Evolutionary conservation across 805 yeast species (phyloP).

Genomic region (Hanseniaspora thailandica): DNA sequence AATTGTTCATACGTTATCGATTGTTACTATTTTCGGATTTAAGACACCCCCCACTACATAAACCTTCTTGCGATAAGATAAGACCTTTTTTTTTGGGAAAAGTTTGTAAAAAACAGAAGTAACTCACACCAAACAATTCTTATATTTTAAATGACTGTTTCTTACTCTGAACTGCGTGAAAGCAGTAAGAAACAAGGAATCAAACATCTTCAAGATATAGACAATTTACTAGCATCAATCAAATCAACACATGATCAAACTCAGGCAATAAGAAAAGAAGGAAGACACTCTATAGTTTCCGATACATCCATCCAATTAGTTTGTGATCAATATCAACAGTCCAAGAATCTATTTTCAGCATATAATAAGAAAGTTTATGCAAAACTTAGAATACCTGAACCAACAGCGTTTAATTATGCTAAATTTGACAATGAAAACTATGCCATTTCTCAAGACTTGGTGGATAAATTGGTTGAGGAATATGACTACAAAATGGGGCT

Average conservation of each 20-base stretch:
- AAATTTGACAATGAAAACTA: neutral
- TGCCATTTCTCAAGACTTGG: neutral
- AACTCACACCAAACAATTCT: neutral
- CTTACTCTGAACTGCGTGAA: neutral
- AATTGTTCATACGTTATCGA: no score
- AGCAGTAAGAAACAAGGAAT: neutral
- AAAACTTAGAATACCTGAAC: neutral
- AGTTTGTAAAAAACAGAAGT: no score
- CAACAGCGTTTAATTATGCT: neutral
- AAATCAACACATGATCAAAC: neutral
- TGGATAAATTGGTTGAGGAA: neutral
- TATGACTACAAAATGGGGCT: neutral
- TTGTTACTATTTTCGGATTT: no score
- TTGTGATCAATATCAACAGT: neutral
- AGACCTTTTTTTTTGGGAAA: no score
- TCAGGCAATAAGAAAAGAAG: neutral
- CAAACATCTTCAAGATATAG: neutral
- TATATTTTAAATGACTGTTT: neutral
- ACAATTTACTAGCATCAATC: neutral
- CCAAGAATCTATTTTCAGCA: neutral
- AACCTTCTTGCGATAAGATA: no score
- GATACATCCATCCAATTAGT: neutral
- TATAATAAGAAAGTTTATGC: neutral
- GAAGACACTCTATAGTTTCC: neutral
- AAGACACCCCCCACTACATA: no score